Base-by-base conservation (phyloP, 2,329 filamentous ascomycete species). In the Ophiocordyceps polyrhachis-furcata region DNA sequence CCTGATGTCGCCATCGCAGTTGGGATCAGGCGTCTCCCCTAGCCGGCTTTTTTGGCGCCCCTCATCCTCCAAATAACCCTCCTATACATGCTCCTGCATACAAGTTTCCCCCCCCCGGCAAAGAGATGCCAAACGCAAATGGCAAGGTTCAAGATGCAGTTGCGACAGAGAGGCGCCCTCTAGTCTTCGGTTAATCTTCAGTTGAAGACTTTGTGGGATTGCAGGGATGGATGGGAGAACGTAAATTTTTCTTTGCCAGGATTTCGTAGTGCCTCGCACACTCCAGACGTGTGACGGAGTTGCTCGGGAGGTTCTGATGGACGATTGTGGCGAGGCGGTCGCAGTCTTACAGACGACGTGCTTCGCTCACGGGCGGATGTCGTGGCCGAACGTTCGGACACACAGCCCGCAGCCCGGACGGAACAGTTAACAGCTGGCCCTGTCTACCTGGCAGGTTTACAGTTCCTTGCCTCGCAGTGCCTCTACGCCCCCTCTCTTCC, bases 201-300 rank as follows among this genome's bases (percentile, higher is more conserved):
- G 32, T 17, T 37, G 32, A n/a, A 17, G n/a, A 20, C n/a, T 14
- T n/a, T 40, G 14, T 15, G 35, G 41, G 31, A 35, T 35, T 13
- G 37, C 19, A 21, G 25, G 28, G 20, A n/a, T 28, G 41, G 43
- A 43, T 45, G 46, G 43, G 44, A 44, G 48, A 49, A 57, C 57
- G 56, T 60, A 62, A 62, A 59, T 55, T 41, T 59, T 61, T 58
- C 58, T 28, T 28, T 11, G 25, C 50, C 47, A 51, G 51, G 58
- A 58, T 59, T 59, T 49, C 53, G 52, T 61, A 61, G 58, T 56
- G 55, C 49, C 44, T 51, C 40, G 47, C 51, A 19, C 38, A 38
- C 23, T 23, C 41, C 25, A 43, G 49, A 45, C 46, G 37, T 29
- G 25, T 6, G 25, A 28, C 25, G 25, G 25, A 28, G 25, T 28